Evolutionary conservation across 306 rosid species (phyloP), one percentile per base, ranked within the genome.

Genomic region (Dryas octopetala): DNA sequence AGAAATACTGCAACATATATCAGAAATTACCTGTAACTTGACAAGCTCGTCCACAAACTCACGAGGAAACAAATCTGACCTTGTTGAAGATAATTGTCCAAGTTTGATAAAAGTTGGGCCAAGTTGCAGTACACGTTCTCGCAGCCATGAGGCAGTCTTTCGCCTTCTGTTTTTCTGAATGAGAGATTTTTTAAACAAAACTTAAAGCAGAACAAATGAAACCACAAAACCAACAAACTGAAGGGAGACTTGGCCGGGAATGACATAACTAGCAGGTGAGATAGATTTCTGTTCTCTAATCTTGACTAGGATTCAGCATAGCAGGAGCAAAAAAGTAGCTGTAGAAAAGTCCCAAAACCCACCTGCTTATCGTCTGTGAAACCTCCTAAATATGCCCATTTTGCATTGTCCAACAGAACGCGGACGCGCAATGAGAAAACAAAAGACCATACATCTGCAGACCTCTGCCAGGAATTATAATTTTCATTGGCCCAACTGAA

Each of bases 401-500:
- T 91, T 72, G 89, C 86, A 81, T 89, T 89, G 73, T 92, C 96
- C 16, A 91, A 78, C 48, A 95, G 86, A 81, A 92, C 74, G 16
- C 97, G 97, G 13, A 95, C 52, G 1, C 98, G 91, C 17, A 95
- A 75, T 63, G 98, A 90, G 77, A 95, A 7, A 72, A 91, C 93
- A 58, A 86, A 95, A 41, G 97, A 91, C 98, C 98, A 95, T 38
- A 95, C 97, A 81, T 95, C 98, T 54, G 92, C 75, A 64, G 85
- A 81, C 84, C 98, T 89, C 81, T 95, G 98, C 84, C 66, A 68
- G 19, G 97, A 90, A 79, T 83, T 95, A 76, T 95, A 95, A 78
- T 91, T 91, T 73, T 90, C 98, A 80, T 86, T 90, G 54, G 98
- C 97, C 98, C 98, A 95, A 77, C 93, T 87, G 80, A 95, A 95